Evolutionary conservation across 108 stramenopile species (phyloP), one percentile per base, ranked within the genome.

Genomic region (Skeletonema grethae): DNA sequence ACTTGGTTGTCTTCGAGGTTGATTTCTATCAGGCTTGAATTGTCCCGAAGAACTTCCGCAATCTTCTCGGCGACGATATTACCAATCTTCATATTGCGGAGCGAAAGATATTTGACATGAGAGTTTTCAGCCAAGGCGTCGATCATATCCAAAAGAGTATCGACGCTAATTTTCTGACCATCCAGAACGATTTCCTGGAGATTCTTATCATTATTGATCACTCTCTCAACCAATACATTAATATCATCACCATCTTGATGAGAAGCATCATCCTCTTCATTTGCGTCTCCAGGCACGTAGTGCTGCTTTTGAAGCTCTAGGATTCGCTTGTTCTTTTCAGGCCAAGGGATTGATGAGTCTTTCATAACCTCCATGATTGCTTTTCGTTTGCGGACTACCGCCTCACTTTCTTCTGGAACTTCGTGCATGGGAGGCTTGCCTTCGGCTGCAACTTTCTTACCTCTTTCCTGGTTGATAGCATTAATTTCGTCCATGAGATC

Each of bases 401-500:
- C 16, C 4, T 63, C 18, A 36, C 62, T 38, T n/a, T 63, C 62
- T 63, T 63, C 62, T 0, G 62, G 34, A 43, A 63, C 62, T 39
- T 63, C 62, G 35, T 63, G 62, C 62, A 63, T 63, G 2, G 62
- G 62, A 18, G 62, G 62, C 38, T 63, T 63, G 36, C 31, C 31
- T 35, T 62, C 61, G 7, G 18, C 35, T 4, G 12, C 57, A 58
- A n/a, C 18, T 48, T 48, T 16, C 46, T 18, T 16, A 18, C 46
- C 46, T 53, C 50, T 53, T 0, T 22, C 22, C 18, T 53, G 18
- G 7, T 53, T 35, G 34, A 74, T 74, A 3, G 34, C 16, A 53
- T 74, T 50, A 28, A 82, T 78, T 46, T 69, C 72, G 56, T 78
- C 41, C 34, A 82, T 22, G 24, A 72, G 60, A 18, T 69, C 55